Evolutionary conservation across 129 eudicot genomes (phyloP), one percentile per base, ranked within the genome.

Genomic region (Deinandra increscens): DNA sequence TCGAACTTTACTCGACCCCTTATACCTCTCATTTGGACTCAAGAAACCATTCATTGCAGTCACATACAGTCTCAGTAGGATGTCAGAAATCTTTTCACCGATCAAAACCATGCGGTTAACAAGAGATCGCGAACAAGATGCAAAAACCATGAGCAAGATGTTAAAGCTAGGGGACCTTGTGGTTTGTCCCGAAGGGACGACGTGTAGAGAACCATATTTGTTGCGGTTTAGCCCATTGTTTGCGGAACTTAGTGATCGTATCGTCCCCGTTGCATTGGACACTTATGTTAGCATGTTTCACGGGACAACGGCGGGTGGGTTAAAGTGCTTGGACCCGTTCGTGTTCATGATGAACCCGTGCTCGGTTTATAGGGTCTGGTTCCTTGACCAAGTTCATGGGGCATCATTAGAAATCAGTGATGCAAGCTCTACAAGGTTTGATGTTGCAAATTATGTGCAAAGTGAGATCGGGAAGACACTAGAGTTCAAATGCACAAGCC

Each of bases 161-260:
- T 77, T 90, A 54, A 76, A 63, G 10, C 79, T 78, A 68, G 91
- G 97, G 15, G 91, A 90, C 60, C 59, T 90, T 2, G 85, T 80
- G 9, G 84, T 90, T 19, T 90, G 95, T 59, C 97, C 97, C 0
- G 97, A 91, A 81, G 97, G 97, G 12, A 91, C 95, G 19, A 91
- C 97, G 3, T 87, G 95, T 61, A 83, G 97, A 66, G 97, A 85
- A 64, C 92, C 91, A 0, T 91, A 67, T 78, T 61, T 91, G 71
- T 63, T 91, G 44, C 64, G 95, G 64, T 80, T 91, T 26, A 87
- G 95, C 55, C 88, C 97, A 1, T 68, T 91, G 15, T 91, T 87
- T 26, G 71, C 95, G 0, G 95, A 91, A 71, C 44, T 91, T 22
- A 83, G 81, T 13, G 84, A 85, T 18, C 64, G 76, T 1, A 83